phyloP scores from a whole-genome alignment of 495 filamentous ascomycete genomes.

The Parathielavia hyrcaniae region DNA sequence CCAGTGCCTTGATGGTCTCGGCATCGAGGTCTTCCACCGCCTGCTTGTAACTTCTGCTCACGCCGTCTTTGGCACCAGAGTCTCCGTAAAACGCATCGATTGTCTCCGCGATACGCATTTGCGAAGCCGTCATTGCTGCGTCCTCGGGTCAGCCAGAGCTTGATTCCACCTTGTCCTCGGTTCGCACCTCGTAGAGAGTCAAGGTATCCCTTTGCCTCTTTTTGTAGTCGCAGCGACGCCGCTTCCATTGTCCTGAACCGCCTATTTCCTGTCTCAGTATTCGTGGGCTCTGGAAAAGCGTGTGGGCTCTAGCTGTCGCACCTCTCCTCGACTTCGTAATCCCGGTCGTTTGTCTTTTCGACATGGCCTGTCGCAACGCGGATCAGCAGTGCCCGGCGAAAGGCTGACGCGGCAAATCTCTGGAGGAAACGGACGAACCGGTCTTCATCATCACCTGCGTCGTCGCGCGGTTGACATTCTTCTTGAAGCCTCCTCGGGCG shows the following conservation, averaged over 20 bases:
- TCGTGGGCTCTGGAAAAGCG: not conserved
- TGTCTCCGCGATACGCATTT: slow-evolving; percentile 98
- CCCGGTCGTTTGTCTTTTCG: slow-evolving; percentile 94
- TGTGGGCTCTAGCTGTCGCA: slow-evolving; percentile 32
- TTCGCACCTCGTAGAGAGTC: slow-evolving; percentile 84
- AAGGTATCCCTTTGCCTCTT: slow-evolving; percentile 95
- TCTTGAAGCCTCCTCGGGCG: slow-evolving; percentile 75
- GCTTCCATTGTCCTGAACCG: slow-evolving; percentile 96
- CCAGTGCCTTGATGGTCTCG: slow-evolving; percentile 95
- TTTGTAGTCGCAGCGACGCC: slow-evolving; percentile 83
- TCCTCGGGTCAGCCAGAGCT: not conserved
- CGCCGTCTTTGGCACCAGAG: slow-evolving; percentile 86
- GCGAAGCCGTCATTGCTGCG: slow-evolving; percentile 93
- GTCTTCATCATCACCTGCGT: slow-evolving; percentile 99
- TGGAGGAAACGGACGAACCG: slow-evolving; percentile 41
- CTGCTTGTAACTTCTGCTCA: slow-evolving; percentile 93
- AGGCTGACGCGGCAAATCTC: too few species aligned
- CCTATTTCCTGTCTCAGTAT: slow-evolving; percentile 37
- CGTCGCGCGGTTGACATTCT: slow-evolving; percentile 95
- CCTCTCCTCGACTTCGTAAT: slow-evolving; percentile 97
- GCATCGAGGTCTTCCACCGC: slow-evolving; percentile 95
- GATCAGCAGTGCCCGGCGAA: not conserved
- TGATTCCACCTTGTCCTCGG: not conserved
- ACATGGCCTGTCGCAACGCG: slow-evolving; percentile 65
- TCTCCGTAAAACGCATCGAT: slow-evolving; percentile 99